Percentiles rank a stretch among this genome's conserved stretches.
Evolutionary conservation across 2,329 filamentous ascomycete genomes (phyloP).

Genomic region (Pseudopithomyces chartarum): DNA sequence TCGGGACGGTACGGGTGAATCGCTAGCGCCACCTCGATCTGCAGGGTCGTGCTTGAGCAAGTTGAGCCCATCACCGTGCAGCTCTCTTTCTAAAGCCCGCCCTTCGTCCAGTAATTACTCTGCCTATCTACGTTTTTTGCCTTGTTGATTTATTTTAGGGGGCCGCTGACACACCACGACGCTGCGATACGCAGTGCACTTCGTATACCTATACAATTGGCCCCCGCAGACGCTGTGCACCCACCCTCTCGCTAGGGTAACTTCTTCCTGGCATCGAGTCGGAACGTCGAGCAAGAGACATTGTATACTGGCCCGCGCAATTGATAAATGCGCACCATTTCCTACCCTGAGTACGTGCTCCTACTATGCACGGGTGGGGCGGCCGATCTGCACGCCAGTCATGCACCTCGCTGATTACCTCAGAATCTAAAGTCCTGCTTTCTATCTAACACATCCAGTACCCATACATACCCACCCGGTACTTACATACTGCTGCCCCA

Average conservation of each 20-base stretch:
- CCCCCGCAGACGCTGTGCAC: background rate
- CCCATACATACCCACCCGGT: too few species aligned
- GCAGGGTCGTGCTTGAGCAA: background rate
- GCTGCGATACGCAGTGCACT: too few species aligned
- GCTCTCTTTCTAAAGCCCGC: constrained; percentile 1
- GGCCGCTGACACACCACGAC: background rate
- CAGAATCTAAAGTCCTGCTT: constrained; percentile 31
- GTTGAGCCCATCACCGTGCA: constrained; percentile 6
- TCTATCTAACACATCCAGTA: constrained; percentile 22
- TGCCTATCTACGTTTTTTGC: background rate
- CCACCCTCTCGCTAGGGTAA: background rate
- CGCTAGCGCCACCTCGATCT: constrained; percentile 10
- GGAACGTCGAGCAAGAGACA: background rate
- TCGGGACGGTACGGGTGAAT: constrained; percentile 9
- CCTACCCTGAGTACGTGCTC: constrained; percentile 26
- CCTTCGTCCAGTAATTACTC: background rate
- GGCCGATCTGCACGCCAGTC: constrained; percentile 23
- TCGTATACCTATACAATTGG: background rate
- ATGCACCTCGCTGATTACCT: constrained; percentile 27
- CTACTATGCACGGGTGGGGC: constrained; percentile 15
- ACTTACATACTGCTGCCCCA: constrained; percentile 12
- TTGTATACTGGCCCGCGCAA: background rate
- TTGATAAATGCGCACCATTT: background rate
- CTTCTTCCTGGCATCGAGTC: background rate
- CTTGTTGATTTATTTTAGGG: too few species aligned